Base-by-base conservation (phyloP, 2,329 filamentous ascomycete genomes). In the Emmonsia crescens region DNA sequence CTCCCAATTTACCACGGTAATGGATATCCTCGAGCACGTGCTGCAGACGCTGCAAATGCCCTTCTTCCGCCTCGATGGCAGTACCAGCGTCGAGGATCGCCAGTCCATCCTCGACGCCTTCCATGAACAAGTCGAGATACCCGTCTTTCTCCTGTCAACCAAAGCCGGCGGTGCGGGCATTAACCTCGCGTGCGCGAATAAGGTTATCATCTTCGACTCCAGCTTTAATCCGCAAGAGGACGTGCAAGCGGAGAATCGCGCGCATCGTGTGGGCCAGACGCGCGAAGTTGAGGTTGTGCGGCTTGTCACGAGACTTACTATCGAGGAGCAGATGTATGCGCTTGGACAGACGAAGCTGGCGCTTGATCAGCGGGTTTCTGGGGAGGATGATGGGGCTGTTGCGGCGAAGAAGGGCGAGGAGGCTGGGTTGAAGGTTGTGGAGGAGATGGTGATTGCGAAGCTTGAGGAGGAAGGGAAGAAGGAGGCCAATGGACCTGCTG, bases 161-260 rank as follows among this genome's bases (percentile, higher is more conserved):
- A 93, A 91, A 63, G 92, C 93, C 0, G 94, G 94, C 59, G 94
- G 94, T n/a, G 94, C 93, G 0, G 94, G 94, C 48, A 95, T 99
- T 78, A 99, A 99, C 74, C 78, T 99, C 60, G 94, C 93, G 8
- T 89, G 89, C 42, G 94, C 94, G 4, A 97, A 97, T 79, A 97
- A 96, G 76, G 93, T 99, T 68, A 85, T 99, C 75, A 94, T 99
- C 70, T 96, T 97, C 73, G 94, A 99, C 75, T 89, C 89, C 65
- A 90, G 87, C n/a, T 96, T 96, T 77, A 99, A 99, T 68, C 94
- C 94, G 0, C 94, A 99, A 72, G 93, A 97, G 68, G 94, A 99
- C 71, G 86, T 96, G n/a, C 94, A 99, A 74, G 94, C 94, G 0
- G 94, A 97, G 79, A 97, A 99, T 73, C 87, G 94, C 21, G 94